Evolutionary conservation across 2,329 filamentous ascomycete genomes (phyloP).

Genomic region (Cladosporium cucumerinum): DNA sequence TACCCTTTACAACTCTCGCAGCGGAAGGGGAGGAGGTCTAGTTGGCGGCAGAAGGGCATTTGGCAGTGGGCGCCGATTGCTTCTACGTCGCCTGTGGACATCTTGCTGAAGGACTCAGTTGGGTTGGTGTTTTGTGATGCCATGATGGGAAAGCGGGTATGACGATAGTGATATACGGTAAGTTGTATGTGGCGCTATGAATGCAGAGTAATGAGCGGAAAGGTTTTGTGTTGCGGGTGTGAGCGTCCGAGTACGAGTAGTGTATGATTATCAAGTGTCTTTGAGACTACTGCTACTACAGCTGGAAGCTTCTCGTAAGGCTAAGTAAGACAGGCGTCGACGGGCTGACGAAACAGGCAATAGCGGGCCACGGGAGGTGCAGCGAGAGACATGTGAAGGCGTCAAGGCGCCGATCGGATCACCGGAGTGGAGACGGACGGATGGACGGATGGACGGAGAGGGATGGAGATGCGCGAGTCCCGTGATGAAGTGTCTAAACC

Average conservation of each 20-base stretch:
- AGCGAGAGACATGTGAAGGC: conserved; percentile 11
- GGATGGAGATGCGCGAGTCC: not conserved
- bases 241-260: not conserved
- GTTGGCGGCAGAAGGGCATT: conserved; percentile 83
- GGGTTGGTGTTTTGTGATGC: conserved; percentile 48
- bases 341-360: conserved; percentile 6
- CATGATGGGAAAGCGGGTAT: conserved; percentile 15
- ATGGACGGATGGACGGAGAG: not conserved
- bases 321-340: not conserved
- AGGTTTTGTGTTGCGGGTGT: not conserved
- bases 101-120: conserved; percentile 60
- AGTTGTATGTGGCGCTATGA: not conserved
- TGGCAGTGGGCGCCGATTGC: conserved; percentile 90
- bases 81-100: conserved; percentile 75
- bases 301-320: conserved; percentile 14
- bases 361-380: not conserved
- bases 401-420: not conserved
- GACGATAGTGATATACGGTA: not conserved
- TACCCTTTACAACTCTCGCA: conserved; percentile 79
- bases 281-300: not conserved
- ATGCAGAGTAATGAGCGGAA: conserved; percentile 10
- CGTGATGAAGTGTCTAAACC: not conserved
- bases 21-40: conserved; percentile 92
- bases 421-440: not conserved
- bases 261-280: not conserved